Conservation (phyloP, 805 yeast species). For the Barnettozyma wickerhamii region DNA sequence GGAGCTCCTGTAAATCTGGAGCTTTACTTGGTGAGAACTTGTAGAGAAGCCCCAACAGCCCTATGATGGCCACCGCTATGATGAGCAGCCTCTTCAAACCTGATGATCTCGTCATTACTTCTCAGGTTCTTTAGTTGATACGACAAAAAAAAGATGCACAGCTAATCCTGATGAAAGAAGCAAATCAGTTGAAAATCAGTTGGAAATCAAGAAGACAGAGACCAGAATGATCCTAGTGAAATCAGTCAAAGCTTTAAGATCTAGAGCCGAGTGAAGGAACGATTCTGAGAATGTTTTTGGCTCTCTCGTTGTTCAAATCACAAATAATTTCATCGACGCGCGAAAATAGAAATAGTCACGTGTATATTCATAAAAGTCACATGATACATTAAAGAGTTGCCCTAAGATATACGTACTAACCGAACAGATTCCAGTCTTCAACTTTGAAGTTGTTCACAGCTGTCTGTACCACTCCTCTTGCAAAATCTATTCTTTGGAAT, state of each 20-base stretch:
- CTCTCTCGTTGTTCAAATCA: too few species aligned
- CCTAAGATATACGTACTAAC: too few species aligned
- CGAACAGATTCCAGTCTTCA: slow-evolving; percentile 46
- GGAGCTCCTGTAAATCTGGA: slow-evolving; percentile 34
- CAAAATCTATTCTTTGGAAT: slow-evolving; percentile 26
- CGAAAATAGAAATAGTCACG: neutral
- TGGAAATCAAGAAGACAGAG: too few species aligned
- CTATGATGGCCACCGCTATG: slow-evolving; percentile 27
- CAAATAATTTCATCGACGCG: too few species aligned
- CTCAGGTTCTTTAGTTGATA: too few species aligned
- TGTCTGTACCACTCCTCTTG: slow-evolving; percentile 22
- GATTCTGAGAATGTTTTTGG: too few species aligned
- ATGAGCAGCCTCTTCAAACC: slow-evolving; percentile 26
- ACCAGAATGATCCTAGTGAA: too few species aligned
- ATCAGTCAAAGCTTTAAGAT: too few species aligned
- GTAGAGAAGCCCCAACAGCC: slow-evolving; percentile 25
- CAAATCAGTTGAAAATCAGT: too few species aligned
- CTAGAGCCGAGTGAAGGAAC: too few species aligned
- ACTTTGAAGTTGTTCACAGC: slow-evolving; percentile 31
- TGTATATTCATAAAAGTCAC: neutral
- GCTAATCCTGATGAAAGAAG: too few species aligned
- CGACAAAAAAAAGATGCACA: too few species aligned
- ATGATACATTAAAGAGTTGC: neutral
- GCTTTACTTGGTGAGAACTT: slow-evolving; percentile 29
- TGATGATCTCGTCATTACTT: slow-evolving; percentile 18